Conservation (phyloP, 2,329 filamentous ascomycete species). For the Talaromyces atroroseus region DNA sequence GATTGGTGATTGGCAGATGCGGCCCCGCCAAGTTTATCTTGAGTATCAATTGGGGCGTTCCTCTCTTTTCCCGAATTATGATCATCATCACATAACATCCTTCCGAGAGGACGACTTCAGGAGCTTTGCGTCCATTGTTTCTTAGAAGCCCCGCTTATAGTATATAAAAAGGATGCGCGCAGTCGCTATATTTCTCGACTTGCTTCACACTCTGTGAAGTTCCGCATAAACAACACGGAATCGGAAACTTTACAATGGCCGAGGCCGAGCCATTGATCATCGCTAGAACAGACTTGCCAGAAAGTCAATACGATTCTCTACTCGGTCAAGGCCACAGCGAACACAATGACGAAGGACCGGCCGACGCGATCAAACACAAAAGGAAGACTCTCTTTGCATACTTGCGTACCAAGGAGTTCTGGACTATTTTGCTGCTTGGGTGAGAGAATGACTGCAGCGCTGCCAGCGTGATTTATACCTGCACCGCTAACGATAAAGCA, state of each 20-base stretch:
- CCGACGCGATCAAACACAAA: slow-evolving; percentile 20
- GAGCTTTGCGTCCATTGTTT: slow-evolving; percentile 52
- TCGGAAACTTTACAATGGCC: slow-evolving; percentile 3
- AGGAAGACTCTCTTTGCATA: slow-evolving; percentile 59
- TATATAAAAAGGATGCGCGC: neutral
- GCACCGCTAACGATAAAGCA: neutral
- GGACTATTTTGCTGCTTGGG: slow-evolving; percentile 72
- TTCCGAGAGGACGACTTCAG: slow-evolving; percentile 48
- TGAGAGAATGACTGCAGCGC: slow-evolving; percentile 24
- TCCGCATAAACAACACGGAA: slow-evolving; percentile 17
- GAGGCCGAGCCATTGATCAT: slow-evolving; percentile 11
- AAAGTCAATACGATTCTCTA: slow-evolving; percentile 9
- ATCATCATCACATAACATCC: slow-evolving; percentile 14
- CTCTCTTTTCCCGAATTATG: neutral
- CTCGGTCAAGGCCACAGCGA: slow-evolving; percentile 19
- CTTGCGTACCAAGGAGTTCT: slow-evolving; percentile 80
- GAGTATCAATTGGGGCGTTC: neutral
- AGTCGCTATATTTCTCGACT: neutral
- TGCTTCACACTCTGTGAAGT: slow-evolving; percentile 7
- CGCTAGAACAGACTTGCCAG: neutral
- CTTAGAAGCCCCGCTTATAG: slow-evolving; percentile 32
- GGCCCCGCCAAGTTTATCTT: neutral
- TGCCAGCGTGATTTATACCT: neutral
- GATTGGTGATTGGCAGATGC: no score
- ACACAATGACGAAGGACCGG: slow-evolving; percentile 31